Evolutionary conservation across 2,329 filamentous ascomycete genomes (phyloP), one percentile per base, ranked within the genome.

Genomic region (Passalora sequoiae): DNA sequence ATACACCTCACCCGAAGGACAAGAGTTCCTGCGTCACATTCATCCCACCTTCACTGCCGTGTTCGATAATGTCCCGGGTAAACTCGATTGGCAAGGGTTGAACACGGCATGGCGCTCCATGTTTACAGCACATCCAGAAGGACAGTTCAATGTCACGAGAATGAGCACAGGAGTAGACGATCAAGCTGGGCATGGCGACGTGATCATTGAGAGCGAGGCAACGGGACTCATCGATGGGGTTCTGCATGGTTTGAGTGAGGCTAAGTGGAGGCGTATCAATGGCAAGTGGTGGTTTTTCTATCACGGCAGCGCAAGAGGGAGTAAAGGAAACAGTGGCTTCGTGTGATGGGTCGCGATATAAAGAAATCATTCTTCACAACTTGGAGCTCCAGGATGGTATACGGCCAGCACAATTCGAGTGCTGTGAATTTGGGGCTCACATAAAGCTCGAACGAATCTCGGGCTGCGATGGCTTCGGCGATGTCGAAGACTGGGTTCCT

Each of bases 171-270:
- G 30, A 4, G 44, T 52, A 10, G 35, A 45, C 12, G 43, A 47
- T 33, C 24, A 27, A 19, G 45, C 31, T 21, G 47, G 38, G 4
- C 22, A 38, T 22, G 49, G 46, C 19, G 47, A 29, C 19, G 44
- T 52, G n/a, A 41, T 37, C 30, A 39, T 52, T n/a, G 46, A 52
- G 33, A 45, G 39, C 15, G 40, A 42, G 27, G 46, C 49, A 3
- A 38, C 43, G 12, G 47, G 47, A 1, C 39, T 52, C 10, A 32
- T 31, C 13, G 41, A 40, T 30, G 43, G 47, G 10, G 43, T 37
- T 16, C 38, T 52, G 29, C 46, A 44, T n/a, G 49, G 46, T 10
- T 40, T 50, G 16, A 52, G 48, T 36, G 46, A 47, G 40, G 29
- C 47, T 12, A 44, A 35, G 10, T 52, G 49, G 49, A 32, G 43